Percentiles rank a stretch among this genome's conserved stretches.
These are phyloP conservation scores for Aspergillus arachidicola DNA, from an alignment of 2,329 filamentous ascomycete genomes.

Conservation along the genomic window DNA sequence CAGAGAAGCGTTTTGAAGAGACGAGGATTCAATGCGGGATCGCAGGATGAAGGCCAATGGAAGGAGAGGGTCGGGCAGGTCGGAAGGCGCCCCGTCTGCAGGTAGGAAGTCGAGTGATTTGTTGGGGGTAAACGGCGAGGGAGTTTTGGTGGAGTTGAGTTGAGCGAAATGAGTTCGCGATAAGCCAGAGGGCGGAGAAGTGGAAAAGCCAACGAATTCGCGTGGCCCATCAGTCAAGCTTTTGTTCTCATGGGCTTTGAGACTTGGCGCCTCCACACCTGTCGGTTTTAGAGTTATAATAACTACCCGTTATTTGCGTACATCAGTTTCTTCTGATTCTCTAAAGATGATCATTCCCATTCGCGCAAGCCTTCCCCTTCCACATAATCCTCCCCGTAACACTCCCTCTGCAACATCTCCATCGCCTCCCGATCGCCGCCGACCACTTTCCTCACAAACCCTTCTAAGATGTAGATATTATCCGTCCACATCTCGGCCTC, in stretches of 20 bases:
- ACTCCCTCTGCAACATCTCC: slow-evolving; percentile 45
- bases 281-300: not conserved
- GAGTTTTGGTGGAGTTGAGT: not conserved
- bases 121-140: not conserved
- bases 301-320: not conserved
- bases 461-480: slow-evolving; percentile 48
- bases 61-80: not conserved
- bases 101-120: not conserved
- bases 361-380: slow-evolving; percentile 56
- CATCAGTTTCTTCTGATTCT: too few species aligned
- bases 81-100: not conserved
- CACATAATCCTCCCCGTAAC: slow-evolving; percentile 58
- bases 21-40: slow-evolving; percentile 1
- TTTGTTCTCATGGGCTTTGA: slow-evolving; percentile 29
- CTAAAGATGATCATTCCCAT: slow-evolving; percentile 18
- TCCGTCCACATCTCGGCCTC: slow-evolving; percentile 45
- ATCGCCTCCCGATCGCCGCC: slow-evolving; percentile 50
- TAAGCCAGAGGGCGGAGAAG: slow-evolving; percentile 30
- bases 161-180: slow-evolving; percentile 20
- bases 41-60: not conserved
- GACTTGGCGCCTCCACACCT: slow-evolving; percentile 22
- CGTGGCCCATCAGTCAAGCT: slow-evolving; percentile 36
- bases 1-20: slow-evolving; percentile 14
- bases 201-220: slow-evolving; percentile 24
- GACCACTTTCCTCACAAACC: slow-evolving; percentile 40